Conservation (phyloP, 371 early-diverging fungal species). For the Globomyces sp. region DNA sequence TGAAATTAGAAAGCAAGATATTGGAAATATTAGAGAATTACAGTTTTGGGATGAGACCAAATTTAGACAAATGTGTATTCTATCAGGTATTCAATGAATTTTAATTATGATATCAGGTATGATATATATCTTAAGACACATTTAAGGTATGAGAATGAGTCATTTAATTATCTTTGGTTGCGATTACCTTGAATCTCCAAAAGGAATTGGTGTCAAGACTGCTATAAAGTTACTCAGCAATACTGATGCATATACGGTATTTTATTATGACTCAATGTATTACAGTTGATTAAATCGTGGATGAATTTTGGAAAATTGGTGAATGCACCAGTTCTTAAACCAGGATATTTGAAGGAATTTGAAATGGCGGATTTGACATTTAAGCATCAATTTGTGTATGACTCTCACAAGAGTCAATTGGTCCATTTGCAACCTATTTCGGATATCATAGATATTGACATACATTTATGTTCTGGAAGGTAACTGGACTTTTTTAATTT, state of each 20-base stretch:
- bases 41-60: constrained; percentile 55
- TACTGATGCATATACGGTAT: constrained; percentile 28
- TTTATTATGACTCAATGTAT: too few relatives aligned
- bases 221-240: constrained; percentile 64
- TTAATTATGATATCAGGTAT: too few relatives aligned
- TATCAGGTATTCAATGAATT: constrained; percentile 56
- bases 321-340: constrained; percentile 42
- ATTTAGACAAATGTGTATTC: constrained; percentile 89
- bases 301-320: constrained; percentile 32
- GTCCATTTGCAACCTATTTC: constrained; percentile 52
- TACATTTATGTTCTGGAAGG: too few relatives aligned
- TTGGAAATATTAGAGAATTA: constrained; percentile 39
- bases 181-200: constrained; percentile 86
- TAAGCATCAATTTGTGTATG: constrained; percentile 78
- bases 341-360: constrained; percentile 63
- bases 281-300: constrained; percentile 34
- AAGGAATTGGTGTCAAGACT: constrained; percentile 85
- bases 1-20: constrained; percentile 54
- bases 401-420: constrained; percentile 48
- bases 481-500: too few relatives aligned
- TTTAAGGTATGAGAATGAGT: too few relatives aligned
- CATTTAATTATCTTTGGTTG: constrained; percentile 55
- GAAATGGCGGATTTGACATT: constrained; percentile 77
- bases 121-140: too few relatives aligned
- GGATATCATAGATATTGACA: too few relatives aligned